These are phyloP conservation scores for Phellopilus nigrolimitatus DNA, from an alignment of 1,284 basidiomycete genomes.

Conservation along the genomic window DNA sequence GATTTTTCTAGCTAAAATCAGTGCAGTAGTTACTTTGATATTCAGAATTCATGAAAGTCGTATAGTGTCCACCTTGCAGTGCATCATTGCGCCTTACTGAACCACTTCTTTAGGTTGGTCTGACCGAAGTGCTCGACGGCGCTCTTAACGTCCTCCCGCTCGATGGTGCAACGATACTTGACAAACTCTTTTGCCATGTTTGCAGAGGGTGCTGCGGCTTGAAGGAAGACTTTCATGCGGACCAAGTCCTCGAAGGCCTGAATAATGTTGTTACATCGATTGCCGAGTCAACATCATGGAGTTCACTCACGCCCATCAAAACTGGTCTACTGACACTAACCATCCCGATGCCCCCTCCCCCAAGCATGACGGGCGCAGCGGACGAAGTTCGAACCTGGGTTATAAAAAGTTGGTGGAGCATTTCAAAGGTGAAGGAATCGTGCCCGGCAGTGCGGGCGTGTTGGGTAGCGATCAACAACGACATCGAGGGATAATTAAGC, in stretches of 20 bases:
- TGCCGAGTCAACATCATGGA: slow-evolving; percentile 11
- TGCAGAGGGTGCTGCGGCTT: slow-evolving; percentile 40
- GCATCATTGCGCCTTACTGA: slow-evolving; percentile 47
- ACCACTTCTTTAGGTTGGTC: slow-evolving; percentile 72
- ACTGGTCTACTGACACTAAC: slow-evolving; percentile 56
- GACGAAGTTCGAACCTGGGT: slow-evolving; percentile 62
- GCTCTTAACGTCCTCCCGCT: slow-evolving; percentile 54
- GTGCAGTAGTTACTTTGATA: background rate
- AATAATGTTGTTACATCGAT: slow-evolving; percentile 13
- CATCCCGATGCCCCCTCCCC: slow-evolving; percentile 73
- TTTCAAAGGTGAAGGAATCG: slow-evolving; percentile 69
- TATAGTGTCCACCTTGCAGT: background rate
- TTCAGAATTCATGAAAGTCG: background rate
- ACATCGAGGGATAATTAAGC: slow-evolving; percentile 66
- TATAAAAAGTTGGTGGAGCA: slow-evolving; percentile 65
- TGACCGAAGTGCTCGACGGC: slow-evolving; percentile 63
- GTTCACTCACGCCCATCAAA: slow-evolving; percentile 50
- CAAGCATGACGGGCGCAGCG: slow-evolving; percentile 67
- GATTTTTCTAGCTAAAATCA: too few species aligned
- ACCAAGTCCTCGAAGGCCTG: slow-evolving; percentile 70
- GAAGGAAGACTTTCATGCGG: slow-evolving; percentile 46
- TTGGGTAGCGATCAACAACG: slow-evolving; percentile 65
- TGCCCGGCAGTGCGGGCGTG: slow-evolving; percentile 66
- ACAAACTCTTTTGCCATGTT: slow-evolving; percentile 57
- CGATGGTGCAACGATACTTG: slow-evolving; percentile 57